A percentile compares a stretch with the other conserved stretches of the same genome.
phyloP scores from a whole-genome alignment of 2,329 filamentous ascomycete genomes.

The Arthrobotrys megalospora region DNA sequence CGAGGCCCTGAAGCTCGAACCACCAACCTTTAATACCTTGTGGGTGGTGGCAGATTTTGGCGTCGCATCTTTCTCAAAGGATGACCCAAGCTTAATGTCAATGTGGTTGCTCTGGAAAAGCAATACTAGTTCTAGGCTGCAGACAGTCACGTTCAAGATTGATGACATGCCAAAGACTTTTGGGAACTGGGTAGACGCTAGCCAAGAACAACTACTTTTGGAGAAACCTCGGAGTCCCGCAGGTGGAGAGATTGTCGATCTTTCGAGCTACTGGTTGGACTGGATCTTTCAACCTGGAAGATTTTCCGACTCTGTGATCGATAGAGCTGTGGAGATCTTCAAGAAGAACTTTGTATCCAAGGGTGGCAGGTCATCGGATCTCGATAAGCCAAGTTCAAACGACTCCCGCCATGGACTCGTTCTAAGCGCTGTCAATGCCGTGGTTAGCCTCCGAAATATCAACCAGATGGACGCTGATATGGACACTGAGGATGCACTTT shows the following conservation, averaged over 20 bases:
- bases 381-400: slow-evolving; percentile 47
- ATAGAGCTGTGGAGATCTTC: slow-evolving; percentile 86
- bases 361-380: slow-evolving; percentile 46
- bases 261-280: slow-evolving; percentile 87
- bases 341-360: slow-evolving; percentile 68
- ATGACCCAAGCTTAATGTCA: slow-evolving; percentile 72
- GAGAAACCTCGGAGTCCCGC: slow-evolving; percentile 67
- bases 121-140: slow-evolving; percentile 82
- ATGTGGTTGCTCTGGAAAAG: slow-evolving; percentile 89
- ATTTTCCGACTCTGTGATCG: slow-evolving; percentile 83
- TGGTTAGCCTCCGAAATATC: slow-evolving; percentile 41
- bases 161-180: slow-evolving; percentile 76
- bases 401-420: slow-evolving; percentile 50
- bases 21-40: slow-evolving; percentile 79
- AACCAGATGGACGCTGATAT: slow-evolving; percentile 36
- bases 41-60: slow-evolving; percentile 86
- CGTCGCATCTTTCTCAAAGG: slow-evolving; percentile 71
- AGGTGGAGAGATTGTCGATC: slow-evolving; percentile 70
- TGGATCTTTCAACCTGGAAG: slow-evolving; percentile 86
- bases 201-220: slow-evolving; percentile 73
- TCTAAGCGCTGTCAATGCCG: slow-evolving; percentile 47
- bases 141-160: slow-evolving; percentile 80
- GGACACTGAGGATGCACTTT: slow-evolving; percentile 77
- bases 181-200: slow-evolving; percentile 80
- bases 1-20: slow-evolving; percentile 76